Percentiles rank a stretch among this genome's conserved stretches.
phyloP scores from a whole-genome alignment of 805 yeast genomes.

The Candida saitoana region DNA sequence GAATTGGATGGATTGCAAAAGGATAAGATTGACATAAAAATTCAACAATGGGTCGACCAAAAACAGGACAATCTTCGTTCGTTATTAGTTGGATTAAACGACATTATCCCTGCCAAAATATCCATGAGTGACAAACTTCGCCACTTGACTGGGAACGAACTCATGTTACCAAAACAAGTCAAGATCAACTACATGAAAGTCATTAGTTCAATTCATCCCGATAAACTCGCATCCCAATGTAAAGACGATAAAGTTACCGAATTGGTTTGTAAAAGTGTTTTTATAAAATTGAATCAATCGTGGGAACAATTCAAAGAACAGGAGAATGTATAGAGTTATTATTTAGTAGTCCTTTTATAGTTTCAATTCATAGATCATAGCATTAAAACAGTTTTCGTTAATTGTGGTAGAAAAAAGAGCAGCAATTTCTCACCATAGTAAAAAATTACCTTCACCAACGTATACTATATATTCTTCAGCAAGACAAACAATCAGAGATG shows the following conservation, averaged over 20 bases:
- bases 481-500: neutral
- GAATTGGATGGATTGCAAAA: slow-evolving; percentile 48
- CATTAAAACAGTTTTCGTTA: no score
- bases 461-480: neutral
- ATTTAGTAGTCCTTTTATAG: no score
- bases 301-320: slow-evolving; percentile 79
- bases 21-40: slow-evolving; percentile 10
- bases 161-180: slow-evolving; percentile 86
- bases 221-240: slow-evolving; percentile 53
- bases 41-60: slow-evolving; percentile 32
- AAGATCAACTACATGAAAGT: slow-evolving; percentile 81
- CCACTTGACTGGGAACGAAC: slow-evolving; percentile 36
- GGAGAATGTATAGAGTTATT: slow-evolving; percentile 36
- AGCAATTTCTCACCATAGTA: no score
- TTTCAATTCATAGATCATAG: no score
- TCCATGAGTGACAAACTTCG: slow-evolving; percentile 37
- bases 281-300: slow-evolving; percentile 76
- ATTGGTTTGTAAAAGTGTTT: slow-evolving; percentile 83
- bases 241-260: slow-evolving; percentile 61
- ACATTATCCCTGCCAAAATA: slow-evolving; percentile 54
- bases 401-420: neutral
- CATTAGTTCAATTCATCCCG: slow-evolving; percentile 76
- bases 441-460: no score
- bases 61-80: slow-evolving; percentile 80
- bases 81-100: slow-evolving; percentile 63